Conservation (phyloP, 441 rosid genomes). For the Arabidopsis hybrid region DNA sequence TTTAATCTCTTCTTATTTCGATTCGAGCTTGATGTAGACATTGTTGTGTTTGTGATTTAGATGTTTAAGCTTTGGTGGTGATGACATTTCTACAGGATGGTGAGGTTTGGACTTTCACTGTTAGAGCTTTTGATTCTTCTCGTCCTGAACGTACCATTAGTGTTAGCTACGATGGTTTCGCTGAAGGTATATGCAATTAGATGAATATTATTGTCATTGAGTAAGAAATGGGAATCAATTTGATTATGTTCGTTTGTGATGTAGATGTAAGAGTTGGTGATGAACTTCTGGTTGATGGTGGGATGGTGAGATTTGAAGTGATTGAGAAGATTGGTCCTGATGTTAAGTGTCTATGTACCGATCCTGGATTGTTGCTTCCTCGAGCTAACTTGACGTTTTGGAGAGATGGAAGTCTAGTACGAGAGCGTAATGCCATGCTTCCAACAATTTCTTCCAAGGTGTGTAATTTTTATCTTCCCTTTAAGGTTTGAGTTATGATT, state of each 20-base stretch:
- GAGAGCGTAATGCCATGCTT: constrained; percentile 94
- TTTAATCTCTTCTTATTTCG: not conserved
- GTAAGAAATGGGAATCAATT: not conserved
- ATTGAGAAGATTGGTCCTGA: constrained; percentile 95
- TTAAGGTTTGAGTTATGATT: constrained; percentile 13
- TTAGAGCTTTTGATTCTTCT: constrained; percentile 77
- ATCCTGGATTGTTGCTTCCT: constrained; percentile 92
- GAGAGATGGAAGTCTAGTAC: constrained; percentile 93
- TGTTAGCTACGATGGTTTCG: constrained; percentile 96
- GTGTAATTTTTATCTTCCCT: constrained; percentile 1
- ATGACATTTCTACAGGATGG: constrained; percentile 69
- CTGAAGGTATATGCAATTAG: constrained; percentile 65
- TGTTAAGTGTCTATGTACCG: constrained; percentile 89
- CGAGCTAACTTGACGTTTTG: constrained; percentile 96
- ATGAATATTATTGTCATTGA: not conserved
- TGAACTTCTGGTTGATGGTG: constrained; percentile 97
- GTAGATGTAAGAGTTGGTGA: constrained; percentile 90
- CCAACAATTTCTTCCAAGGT: constrained; percentile 98
- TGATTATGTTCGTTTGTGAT: not conserved
- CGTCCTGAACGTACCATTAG: constrained; percentile 80
- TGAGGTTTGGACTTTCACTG: constrained; percentile 96
- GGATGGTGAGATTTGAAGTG: constrained; percentile 99
- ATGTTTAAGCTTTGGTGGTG: not conserved
- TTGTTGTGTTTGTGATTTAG: not conserved
- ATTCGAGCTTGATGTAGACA: not conserved